Base-by-base conservation (phyloP, 768 basidiomycete species). In the Dendrothele bispora region DNA sequence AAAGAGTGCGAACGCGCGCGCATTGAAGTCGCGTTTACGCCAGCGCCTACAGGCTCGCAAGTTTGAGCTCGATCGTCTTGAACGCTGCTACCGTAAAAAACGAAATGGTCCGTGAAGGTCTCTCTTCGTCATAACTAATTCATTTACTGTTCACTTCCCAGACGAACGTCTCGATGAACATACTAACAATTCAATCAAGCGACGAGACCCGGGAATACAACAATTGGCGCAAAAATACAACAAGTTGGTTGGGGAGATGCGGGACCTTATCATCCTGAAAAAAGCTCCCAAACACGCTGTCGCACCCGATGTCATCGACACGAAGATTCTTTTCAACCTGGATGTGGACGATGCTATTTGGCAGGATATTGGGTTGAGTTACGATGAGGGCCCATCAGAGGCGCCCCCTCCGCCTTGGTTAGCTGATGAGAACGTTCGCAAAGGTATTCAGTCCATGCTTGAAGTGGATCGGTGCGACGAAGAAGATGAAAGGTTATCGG, bases 281-380 rank as follows among this genome's bases (percentile, higher is more conserved):
- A 49, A 53, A 35, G 65, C 65, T 7, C 65, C 66, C 1, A 27
- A 18, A 3, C 48, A 55, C 24, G 59, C 62, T 11, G 11, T 57
- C 7, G 40, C 49, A 1, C 69, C 67, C 14, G 34, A 43, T 3
- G 40, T 39, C 5, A 65, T 70, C 26, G 46, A 54, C 1, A 22
- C 22, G 10, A 45, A 57, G 10, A 51, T 54, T 1, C 37, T 72
- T 3, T 72, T 61, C 35, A 44, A 48, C 1, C 54, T 72, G 0
- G 67, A 70, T 56, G 64, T 72, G 20, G 67, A 70, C 56, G 65
- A 68, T 50, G 51, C 55, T 17, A 67, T 70, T 15, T 72, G 69
- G 66, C 58, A 67, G 39, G 62, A 68, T 43, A 17, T 58, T 39
- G 65, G 65, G 1, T 52, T 70, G 17, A 55, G 51, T 30, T 59